These are phyloP conservation scores for Apiotrichum mycotoxinovorans DNA, from an alignment of 1,284 basidiomycete genomes.

Conservation along the genomic window DNA sequence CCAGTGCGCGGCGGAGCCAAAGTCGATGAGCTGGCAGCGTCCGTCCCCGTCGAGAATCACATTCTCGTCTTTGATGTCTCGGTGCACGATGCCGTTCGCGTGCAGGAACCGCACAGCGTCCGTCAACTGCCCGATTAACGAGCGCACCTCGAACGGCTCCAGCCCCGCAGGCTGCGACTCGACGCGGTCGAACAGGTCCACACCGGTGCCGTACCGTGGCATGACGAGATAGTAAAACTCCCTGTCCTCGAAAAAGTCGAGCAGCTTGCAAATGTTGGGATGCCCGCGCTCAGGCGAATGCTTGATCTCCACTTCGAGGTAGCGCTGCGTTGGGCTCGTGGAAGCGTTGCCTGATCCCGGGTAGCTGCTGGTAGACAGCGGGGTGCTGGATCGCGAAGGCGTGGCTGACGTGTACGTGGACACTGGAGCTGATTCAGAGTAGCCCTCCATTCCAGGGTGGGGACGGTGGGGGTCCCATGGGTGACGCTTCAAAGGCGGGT, in stretches of 20 bases:
- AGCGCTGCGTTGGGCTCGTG: conserved; percentile 32
- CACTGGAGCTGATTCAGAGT: not conserved
- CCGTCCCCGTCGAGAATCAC: conserved; percentile 59
- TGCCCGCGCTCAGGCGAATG: conserved; percentile 42
- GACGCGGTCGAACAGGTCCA: conserved; percentile 92
- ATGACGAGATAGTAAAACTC: conserved; percentile 84
- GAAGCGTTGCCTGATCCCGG: too few species aligned
- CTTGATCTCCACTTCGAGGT: conserved; percentile 39
- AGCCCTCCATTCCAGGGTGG: conserved; percentile 12
- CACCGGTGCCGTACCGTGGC: conserved; percentile 55
- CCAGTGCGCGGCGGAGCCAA: conserved; percentile 62
- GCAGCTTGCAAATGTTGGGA: conserved; percentile 69
- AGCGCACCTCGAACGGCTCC: conserved; percentile 68
- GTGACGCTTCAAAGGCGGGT: conserved; percentile 61
- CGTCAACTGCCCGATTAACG: conserved; percentile 88
- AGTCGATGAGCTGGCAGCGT: conserved; percentile 89
- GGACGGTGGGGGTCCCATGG: conserved; percentile 66
- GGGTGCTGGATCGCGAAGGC: conserved; percentile 10
- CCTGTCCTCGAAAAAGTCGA: conserved; percentile 96
- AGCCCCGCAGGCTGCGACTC: conserved; percentile 85
- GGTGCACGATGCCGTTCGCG: conserved; percentile 88
- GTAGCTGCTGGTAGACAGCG: conserved; percentile 11
- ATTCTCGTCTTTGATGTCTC: conserved; percentile 98
- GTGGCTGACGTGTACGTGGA: not conserved
- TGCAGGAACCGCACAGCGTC: conserved; percentile 91